Evolutionary conservation across 106 monocot genomes (phyloP).

Genomic region (Alisma plantagoaquatica): DNA sequence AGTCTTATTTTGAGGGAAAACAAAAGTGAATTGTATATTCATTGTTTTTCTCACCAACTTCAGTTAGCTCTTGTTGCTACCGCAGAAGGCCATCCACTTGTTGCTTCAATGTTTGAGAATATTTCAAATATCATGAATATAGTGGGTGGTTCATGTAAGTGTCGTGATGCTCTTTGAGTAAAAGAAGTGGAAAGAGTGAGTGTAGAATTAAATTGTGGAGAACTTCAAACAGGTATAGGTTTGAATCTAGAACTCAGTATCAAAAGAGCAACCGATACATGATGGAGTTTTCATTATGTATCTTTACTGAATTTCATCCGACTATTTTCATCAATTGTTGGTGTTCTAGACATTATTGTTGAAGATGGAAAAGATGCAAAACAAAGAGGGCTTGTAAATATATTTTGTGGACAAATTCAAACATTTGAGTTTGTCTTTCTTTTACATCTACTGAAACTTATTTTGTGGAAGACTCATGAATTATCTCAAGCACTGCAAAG

Average conservation of each 20-base stretch:
- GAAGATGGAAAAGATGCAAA: neutral
- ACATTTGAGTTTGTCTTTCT: neutral
- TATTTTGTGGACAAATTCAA: neutral
- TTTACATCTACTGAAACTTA: too few relatives aligned
- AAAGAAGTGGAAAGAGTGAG: neutral
- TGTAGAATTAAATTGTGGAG: neutral
- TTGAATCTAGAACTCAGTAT: neutral
- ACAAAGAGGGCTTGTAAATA: neutral
- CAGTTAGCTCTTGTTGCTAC: too few relatives aligned
- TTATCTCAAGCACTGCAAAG: neutral
- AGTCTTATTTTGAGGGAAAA: too few relatives aligned
- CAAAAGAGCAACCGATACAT: neutral
- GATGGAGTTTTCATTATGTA: slow-evolving; percentile 1
- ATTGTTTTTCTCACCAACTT: too few relatives aligned
- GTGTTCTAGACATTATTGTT: neutral
- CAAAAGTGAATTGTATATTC: too few relatives aligned
- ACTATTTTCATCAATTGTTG: neutral
- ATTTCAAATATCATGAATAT: neutral
- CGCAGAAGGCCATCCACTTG: too few relatives aligned
- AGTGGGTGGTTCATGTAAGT: neutral
- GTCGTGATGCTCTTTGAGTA: neutral
- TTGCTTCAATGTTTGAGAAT: too few relatives aligned
- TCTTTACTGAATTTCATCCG: neutral
- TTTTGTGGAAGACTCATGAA: neutral
- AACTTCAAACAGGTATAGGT: neutral